phyloP scores from a whole-genome alignment of 306 rosid genomes.

The Fragaria nilgerrensis region DNA sequence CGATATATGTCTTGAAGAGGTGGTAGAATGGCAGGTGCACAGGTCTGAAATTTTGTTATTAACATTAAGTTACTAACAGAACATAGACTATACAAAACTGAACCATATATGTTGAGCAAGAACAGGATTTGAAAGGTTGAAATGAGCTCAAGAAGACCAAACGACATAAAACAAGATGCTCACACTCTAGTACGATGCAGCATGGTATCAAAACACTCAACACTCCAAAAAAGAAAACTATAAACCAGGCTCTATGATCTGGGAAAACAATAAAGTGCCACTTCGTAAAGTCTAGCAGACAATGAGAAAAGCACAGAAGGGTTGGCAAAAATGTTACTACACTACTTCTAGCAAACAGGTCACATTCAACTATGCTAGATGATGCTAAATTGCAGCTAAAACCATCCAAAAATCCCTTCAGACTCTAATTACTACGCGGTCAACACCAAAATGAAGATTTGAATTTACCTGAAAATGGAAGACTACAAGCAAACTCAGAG shows the following conservation, averaged over 20 bases:
- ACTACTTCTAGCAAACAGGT: slow-evolving; percentile 25
- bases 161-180: neutral
- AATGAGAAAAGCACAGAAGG: neutral
- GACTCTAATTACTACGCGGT: neutral
- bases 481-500: slow-evolving; percentile 80
- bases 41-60: slow-evolving; percentile 52
- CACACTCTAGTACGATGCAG: neutral
- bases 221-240: neutral
- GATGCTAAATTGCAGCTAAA: slow-evolving; percentile 9
- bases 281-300: neutral
- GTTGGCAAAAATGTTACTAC: neutral
- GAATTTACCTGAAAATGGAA: slow-evolving; percentile 87
- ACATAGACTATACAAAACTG: neutral
- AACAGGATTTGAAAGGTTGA: neutral
- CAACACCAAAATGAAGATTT: slow-evolving; percentile 20
- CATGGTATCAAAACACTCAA: neutral
- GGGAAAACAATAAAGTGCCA: neutral
- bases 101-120: slow-evolving; percentile 9
- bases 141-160: neutral
- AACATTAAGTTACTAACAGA: neutral
- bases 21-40: slow-evolving; percentile 85
- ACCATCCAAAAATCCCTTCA: slow-evolving; percentile 1
- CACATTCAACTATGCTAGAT: slow-evolving; percentile 17
- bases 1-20: slow-evolving; percentile 81
- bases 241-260: neutral